phyloP scores from a whole-genome alignment of 2,329 filamentous ascomycete genomes.

The Monosporascus sp. region DNA sequence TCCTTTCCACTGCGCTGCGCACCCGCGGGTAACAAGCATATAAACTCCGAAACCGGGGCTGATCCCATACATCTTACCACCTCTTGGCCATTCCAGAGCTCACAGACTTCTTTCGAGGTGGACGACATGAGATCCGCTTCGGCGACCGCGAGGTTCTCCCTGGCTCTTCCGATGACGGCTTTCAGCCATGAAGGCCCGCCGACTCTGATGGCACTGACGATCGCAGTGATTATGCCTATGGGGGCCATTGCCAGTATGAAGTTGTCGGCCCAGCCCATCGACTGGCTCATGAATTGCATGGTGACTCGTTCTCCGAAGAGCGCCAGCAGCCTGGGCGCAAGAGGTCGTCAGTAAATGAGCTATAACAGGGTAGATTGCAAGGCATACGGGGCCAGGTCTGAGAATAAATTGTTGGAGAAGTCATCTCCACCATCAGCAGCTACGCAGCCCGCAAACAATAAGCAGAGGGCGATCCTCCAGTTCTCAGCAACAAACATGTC shows the following conservation, averaged over 20 bases:
- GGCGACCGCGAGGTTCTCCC: slow-evolving; percentile 34
- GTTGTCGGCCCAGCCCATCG: slow-evolving; percentile 34
- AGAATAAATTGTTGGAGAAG: not conserved
- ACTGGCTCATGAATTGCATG: slow-evolving; percentile 43
- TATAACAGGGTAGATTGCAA: not conserved
- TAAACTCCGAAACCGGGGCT: slow-evolving; percentile 11
- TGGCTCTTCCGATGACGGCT: slow-evolving; percentile 39
- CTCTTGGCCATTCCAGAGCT: slow-evolving; percentile 37
- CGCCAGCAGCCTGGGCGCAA: slow-evolving; percentile 9
- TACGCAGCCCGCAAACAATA: no score
- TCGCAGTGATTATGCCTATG: slow-evolving; percentile 37
- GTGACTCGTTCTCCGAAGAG: slow-evolving; percentile 41
- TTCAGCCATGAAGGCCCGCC: slow-evolving; percentile 37
- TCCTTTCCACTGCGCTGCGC: no score
- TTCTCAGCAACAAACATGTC: no score
- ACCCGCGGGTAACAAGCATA: not conserved
- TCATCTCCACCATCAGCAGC: not conserved
- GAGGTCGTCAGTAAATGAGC: not conserved
- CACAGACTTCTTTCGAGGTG: slow-evolving; percentile 38
- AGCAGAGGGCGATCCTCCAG: no score
- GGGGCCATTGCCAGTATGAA: slow-evolving; percentile 43
- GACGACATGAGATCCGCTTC: slow-evolving; percentile 42
- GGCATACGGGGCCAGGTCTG: not conserved
- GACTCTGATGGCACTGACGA: slow-evolving; percentile 40
- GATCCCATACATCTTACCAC: slow-evolving; percentile 23